These are phyloP conservation scores for Berkeleyomyces rouxiae DNA, from an alignment of 2,329 filamentous ascomycete species.

Conservation along the genomic window DNA sequence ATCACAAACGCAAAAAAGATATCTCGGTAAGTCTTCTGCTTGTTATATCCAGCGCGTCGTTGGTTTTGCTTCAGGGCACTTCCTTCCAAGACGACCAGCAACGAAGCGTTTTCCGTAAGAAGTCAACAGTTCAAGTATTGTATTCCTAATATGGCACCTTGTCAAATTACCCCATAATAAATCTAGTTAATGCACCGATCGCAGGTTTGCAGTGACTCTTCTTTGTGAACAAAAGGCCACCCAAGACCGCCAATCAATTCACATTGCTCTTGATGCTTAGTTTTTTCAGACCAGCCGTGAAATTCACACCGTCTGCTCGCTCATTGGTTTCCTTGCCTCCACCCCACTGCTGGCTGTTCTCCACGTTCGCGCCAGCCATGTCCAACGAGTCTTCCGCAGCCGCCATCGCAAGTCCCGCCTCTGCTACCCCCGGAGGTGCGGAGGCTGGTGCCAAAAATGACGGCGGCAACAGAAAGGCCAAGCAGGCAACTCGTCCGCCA, in stretches of 20 bases:
- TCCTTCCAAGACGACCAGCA: background rate
- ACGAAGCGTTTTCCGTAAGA: background rate
- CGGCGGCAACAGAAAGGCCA: background rate
- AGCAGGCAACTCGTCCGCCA: slow-evolving; percentile 4
- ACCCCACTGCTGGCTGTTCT: background rate
- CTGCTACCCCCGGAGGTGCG: background rate
- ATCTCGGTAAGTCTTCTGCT: too few species aligned
- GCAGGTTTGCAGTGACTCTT: background rate
- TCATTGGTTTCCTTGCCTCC: background rate
- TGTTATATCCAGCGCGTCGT: background rate
- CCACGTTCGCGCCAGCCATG: slow-evolving; percentile 4
- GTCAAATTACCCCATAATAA: background rate
- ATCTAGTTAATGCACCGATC: background rate
- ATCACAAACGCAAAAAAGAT: too few species aligned
- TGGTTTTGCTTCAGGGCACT: background rate
- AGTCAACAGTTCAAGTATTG: background rate
- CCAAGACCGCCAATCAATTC: background rate
- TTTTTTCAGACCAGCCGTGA: background rate
- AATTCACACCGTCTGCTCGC: background rate
- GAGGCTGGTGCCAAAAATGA: background rate
- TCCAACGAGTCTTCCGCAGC: slow-evolving; percentile 3
- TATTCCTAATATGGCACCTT: background rate
- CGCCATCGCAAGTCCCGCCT: background rate
- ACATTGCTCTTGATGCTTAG: background rate
- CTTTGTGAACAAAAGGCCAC: background rate